A percentile compares a stretch with the other conserved stretches of the same genome.
Evolutionary conservation across 768 basidiomycete genomes (phyloP).

Genomic region (Mycena floridula): DNA sequence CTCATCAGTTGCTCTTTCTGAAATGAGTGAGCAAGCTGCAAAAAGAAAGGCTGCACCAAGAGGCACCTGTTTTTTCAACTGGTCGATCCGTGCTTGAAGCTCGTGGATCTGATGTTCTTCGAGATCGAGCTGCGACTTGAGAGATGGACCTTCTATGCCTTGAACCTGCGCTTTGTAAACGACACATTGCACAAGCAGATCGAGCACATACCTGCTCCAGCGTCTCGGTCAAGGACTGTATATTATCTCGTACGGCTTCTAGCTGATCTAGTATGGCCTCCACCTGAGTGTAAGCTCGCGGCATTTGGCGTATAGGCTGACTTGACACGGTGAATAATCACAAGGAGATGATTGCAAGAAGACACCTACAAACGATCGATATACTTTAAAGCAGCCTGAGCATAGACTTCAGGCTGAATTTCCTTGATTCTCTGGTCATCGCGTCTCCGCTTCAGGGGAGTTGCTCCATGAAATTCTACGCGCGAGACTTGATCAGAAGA

Average conservation of each 20-base stretch:
- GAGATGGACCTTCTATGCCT: constrained; percentile 17
- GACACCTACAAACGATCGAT: constrained; percentile 67
- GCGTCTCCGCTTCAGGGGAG: constrained; percentile 53
- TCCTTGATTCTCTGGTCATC: constrained; percentile 34
- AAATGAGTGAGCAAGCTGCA: too few relatives aligned
- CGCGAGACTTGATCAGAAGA: constrained; percentile 39
- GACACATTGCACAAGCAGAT: too few relatives aligned
- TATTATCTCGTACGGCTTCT: constrained; percentile 29
- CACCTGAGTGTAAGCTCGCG: constrained; percentile 41
- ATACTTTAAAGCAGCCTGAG: constrained; percentile 68
- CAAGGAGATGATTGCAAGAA: neutral
- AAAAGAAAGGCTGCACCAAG: neutral
- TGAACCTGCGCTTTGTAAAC: constrained; percentile 19
- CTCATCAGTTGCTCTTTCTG: constrained; percentile 9
- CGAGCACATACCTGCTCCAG: constrained; percentile 28
- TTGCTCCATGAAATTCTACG: constrained; percentile 62
- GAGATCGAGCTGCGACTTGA: constrained; percentile 30
- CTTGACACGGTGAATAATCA: constrained; percentile 15
- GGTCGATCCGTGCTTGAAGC: constrained; percentile 30
- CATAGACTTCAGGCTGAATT: constrained; percentile 70
- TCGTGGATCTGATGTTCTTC: constrained; percentile 36
- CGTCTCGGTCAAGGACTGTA: constrained; percentile 24
- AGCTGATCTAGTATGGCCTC: constrained; percentile 34
- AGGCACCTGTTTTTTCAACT: constrained; percentile 35
- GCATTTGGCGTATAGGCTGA: constrained; percentile 43